Evolutionary conservation across 2,329 filamentous ascomycete species (phyloP), one percentile per base, ranked within the genome.

Genomic region (Apiospora phragmitis): DNA sequence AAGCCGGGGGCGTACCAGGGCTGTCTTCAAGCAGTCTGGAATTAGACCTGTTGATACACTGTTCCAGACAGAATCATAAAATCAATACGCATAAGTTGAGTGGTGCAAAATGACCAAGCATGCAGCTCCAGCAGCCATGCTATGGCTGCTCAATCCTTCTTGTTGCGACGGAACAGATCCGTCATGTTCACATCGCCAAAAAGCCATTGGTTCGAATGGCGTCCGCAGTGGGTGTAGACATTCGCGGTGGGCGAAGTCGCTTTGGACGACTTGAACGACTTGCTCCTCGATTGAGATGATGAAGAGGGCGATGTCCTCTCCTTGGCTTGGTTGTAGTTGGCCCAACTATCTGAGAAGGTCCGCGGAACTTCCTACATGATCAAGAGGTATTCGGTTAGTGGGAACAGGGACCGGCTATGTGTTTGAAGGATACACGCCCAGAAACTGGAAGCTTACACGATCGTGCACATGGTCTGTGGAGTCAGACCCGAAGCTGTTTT

Each of bases 171-270:
- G 73, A 83, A 83, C 43, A 86, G 76, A n/a, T n/a, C n/a, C n/a
- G n/a, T n/a, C n/a, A n/a, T n/a, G 1, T 83, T 86, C 55, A 83
- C 83, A 1, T 86, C 86, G 43, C 85, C 80, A 72, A 89, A 86
- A 18, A 89, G 79, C 71, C 83, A 87, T 74, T 88, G 85, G 73
- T 87, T 83, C 49, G 85, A 85, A 77, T 89, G 87, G 18, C 87
- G 82, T 18, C 87, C 87, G 72, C 87, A 89, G 71, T 86, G 85
- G 45, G 86, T 88, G 78, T 88, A 83, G 55, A 85, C 82, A 72
- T 89, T 89, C 73, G 84, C 82, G 11, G 81, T 82, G 26, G 81
- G 82, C n/a, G 81, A 76, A 66, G 62, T 71, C 9, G 82, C 73
- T 72, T 80, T 79, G 24, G 81, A 75, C 7, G 76, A 74, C 32